Evolutionary conservation across 2,329 filamentous ascomycete genomes (phyloP).

Genomic region (Graphiopsis chlorocephala): DNA sequence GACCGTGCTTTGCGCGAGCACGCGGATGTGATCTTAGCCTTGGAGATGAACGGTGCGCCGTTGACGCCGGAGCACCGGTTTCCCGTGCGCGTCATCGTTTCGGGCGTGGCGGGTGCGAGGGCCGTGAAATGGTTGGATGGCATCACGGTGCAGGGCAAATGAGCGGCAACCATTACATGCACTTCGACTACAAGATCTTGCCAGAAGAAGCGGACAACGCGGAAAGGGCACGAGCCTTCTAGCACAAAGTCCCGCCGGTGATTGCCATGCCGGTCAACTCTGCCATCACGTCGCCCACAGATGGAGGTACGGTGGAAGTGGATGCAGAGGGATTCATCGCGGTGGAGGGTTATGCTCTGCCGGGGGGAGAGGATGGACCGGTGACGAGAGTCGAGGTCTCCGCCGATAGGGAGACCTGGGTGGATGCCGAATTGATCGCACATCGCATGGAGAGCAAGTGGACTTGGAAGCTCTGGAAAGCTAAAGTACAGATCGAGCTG

Average conservation of each 20-base stretch:
- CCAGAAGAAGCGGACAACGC: conserved; percentile 50
- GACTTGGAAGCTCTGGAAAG: conserved; percentile 57
- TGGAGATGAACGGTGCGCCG: conserved; percentile 68
- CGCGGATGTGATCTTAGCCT: conserved; percentile 63
- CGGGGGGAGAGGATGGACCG: conserved; percentile 63
- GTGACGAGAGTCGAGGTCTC: conserved; percentile 65
- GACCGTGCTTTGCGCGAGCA: conserved; percentile 55
- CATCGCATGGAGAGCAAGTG: conserved; percentile 54
- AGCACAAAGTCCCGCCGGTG: conserved; percentile 57
- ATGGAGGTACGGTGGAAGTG: conserved; percentile 51
- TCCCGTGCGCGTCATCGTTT: conserved; percentile 60
- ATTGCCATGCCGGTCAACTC: conserved; percentile 68
- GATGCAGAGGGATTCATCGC: conserved; percentile 44
- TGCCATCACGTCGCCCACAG: conserved; percentile 56
- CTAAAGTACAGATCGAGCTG: conserved; percentile 53
- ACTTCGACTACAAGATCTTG: conserved; percentile 60
- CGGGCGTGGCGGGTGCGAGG: conserved; percentile 64
- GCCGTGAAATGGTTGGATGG: conserved; percentile 62
- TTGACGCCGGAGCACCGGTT: conserved; percentile 65
- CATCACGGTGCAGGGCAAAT: conserved; percentile 55
- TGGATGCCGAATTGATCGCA: conserved; percentile 55
- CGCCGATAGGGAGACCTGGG: conserved; percentile 60
- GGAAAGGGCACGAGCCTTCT: conserved; percentile 51
- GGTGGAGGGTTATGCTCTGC: conserved; percentile 62
- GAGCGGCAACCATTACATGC: conserved; percentile 58